These are phyloP conservation scores for Phytophthora hybrid DNA, from an alignment of 352 stramenopile genomes.

Conservation along the genomic window DNA sequence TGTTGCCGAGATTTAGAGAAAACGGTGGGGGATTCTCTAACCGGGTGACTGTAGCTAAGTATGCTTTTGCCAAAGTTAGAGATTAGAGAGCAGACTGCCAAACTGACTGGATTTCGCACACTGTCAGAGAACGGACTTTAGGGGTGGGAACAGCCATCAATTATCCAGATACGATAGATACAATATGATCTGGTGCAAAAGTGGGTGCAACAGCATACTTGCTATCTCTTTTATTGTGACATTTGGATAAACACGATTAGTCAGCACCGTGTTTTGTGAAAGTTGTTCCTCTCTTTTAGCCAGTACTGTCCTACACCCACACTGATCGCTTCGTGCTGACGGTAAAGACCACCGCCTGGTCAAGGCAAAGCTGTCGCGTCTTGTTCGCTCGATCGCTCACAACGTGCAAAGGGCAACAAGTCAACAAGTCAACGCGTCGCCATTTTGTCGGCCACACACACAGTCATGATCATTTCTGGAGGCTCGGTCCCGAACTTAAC, in stretches of 20 bases:
- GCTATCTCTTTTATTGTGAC: too few relatives aligned
- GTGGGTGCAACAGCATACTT: neutral
- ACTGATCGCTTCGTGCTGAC: slow-evolving; percentile 1
- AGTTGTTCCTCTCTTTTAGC: neutral
- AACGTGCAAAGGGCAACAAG: slow-evolving; percentile 2
- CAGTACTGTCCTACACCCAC: slow-evolving; percentile 20
- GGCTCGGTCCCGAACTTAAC: too few relatives aligned
- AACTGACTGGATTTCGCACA: slow-evolving; percentile 49
- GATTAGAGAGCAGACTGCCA: slow-evolving; percentile 12
- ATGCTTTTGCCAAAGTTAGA: slow-evolving; percentile 14
- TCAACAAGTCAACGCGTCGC: neutral
- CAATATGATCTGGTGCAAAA: neutral
- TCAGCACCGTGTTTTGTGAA: neutral
- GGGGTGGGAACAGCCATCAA: slow-evolving; percentile 16
- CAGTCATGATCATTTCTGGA: neutral
- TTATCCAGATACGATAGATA: neutral
- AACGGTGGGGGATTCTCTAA: neutral
- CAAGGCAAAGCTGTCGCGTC: slow-evolving; percentile 1
- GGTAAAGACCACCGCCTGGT: slow-evolving; percentile 17
- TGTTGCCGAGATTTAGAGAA: slow-evolving; percentile 16
- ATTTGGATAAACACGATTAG: neutral
- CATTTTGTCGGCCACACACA: neutral
- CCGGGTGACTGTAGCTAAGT: slow-evolving; percentile 2
- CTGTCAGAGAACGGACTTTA: slow-evolving; percentile 15
- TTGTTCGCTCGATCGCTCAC: slow-evolving; percentile 2